These are phyloP conservation scores for Ogataea nitratoaversa DNA, from an alignment of 805 yeast species.

Conservation along the genomic window DNA sequence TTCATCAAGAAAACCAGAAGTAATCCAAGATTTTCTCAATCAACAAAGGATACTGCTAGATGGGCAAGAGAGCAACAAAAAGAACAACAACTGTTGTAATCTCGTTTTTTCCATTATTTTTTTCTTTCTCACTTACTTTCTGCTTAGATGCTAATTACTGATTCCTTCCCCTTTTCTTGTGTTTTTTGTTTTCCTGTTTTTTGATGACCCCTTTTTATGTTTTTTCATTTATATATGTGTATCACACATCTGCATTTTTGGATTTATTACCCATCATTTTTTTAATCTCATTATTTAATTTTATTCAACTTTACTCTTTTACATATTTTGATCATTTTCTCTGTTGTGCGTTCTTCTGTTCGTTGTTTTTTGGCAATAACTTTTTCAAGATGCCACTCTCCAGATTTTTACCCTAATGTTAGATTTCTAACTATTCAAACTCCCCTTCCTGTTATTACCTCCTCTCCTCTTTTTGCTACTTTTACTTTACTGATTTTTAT, in stretches of 20 bases:
- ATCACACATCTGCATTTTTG: constrained; percentile 1
- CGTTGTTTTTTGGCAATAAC: too few relatives aligned
- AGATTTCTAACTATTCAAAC: too few relatives aligned
- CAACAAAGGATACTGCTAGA: constrained; percentile 86
- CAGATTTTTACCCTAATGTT: too few relatives aligned
- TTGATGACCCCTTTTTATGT: not conserved
- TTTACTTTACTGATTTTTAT: not conserved
- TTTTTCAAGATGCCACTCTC: too few relatives aligned
- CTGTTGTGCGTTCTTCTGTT: too few relatives aligned
- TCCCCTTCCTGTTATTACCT: constrained; percentile 2
- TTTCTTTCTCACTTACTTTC: not conserved
- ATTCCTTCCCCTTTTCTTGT: constrained; percentile 1
- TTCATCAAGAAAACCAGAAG: constrained; percentile 71
- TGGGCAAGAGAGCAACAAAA: constrained; percentile 93
- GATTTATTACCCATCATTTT: not conserved
- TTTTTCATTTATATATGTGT: not conserved
- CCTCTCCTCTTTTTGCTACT: not conserved
- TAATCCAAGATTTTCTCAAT: constrained; percentile 54
- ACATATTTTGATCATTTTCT: too few relatives aligned
- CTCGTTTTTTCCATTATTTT: not conserved
- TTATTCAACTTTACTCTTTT: constrained; percentile 4
- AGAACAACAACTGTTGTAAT: constrained; percentile 17
- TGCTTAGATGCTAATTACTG: not conserved
- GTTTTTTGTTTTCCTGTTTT: constrained; percentile 2
- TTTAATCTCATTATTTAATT: not conserved